Evolutionary conservation across 2,329 filamentous ascomycete genomes (phyloP).

Genomic region (Rhinocladiella mackenziei): DNA sequence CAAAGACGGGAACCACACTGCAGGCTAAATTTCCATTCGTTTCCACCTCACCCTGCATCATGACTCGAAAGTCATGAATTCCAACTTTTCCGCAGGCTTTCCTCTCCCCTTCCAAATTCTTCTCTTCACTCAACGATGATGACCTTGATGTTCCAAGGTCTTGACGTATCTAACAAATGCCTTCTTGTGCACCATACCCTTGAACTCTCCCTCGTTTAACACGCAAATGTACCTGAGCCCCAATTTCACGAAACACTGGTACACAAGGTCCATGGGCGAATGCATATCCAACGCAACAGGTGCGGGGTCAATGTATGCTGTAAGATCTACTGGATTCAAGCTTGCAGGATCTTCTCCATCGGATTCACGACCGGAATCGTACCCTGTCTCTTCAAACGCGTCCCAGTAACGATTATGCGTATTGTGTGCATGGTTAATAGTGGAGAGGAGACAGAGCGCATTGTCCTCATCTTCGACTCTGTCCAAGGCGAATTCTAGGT

Average conservation of each 20-base stretch:
- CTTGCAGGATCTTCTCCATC: conserved; percentile 56
- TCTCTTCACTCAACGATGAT: conserved; percentile 5
- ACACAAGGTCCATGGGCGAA: conserved; percentile 90
- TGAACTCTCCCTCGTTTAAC: conserved; percentile 75
- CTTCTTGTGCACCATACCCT: conserved; percentile 95
- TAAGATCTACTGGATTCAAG: conserved; percentile 75
- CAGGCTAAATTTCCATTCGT: too few relatives aligned
- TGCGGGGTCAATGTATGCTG: conserved; percentile 84
- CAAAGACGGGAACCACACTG: too few relatives aligned
- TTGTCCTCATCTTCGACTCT: conserved; percentile 66
- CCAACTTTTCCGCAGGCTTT: too few relatives aligned
- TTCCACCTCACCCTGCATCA: too few relatives aligned
- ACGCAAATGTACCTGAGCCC: conserved; percentile 92
- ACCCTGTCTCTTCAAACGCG: conserved; percentile 20
- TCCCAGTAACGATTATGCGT: conserved; percentile 24
- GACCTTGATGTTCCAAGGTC: conserved; percentile 60
- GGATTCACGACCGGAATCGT: conserved; percentile 54
- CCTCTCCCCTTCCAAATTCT: too few relatives aligned
- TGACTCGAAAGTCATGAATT: too few relatives aligned
- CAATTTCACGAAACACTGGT: conserved; percentile 93
- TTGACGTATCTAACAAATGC: conserved; percentile 92
- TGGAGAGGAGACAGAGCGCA: conserved; percentile 74
- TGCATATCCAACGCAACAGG: conserved; percentile 83
- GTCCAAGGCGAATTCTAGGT: conserved; percentile 89
- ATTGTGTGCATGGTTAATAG: conserved; percentile 49